Evolutionary conservation across 176 grass and related monocot species (phyloP).

Genomic region (Juncus inflexus): DNA sequence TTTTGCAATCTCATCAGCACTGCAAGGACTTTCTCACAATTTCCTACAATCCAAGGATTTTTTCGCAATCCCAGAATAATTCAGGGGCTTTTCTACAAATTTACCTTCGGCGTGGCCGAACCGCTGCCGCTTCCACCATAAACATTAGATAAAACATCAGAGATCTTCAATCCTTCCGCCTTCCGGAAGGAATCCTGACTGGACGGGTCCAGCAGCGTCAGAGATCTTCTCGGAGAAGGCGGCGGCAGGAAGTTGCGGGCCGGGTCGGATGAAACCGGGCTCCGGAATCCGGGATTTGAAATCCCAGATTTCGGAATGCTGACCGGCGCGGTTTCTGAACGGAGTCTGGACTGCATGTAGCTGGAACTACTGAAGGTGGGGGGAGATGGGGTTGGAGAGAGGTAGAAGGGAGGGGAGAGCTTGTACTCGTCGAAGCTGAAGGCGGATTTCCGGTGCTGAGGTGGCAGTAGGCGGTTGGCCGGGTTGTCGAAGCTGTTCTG

Average conservation of each 20-base stretch:
- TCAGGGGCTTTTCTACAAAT: not conserved
- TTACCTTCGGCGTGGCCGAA: constrained; percentile 48
- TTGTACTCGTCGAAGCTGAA: constrained; percentile 40
- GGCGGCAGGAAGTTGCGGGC: constrained; percentile 62
- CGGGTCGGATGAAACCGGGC: constrained; percentile 51
- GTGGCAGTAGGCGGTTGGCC: constrained; percentile 49
- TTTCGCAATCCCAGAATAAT: no score
- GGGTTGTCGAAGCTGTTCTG: constrained; percentile 45
- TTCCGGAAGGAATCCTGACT: constrained; percentile 54
- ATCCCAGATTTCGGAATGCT: constrained; percentile 43
- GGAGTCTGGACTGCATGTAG: constrained; percentile 45
- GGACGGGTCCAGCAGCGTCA: constrained; percentile 43
- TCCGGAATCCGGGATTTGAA: constrained; percentile 43
- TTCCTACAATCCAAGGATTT: not conserved
- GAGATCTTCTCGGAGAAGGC: constrained; percentile 46
- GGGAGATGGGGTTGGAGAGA: constrained; percentile 72
- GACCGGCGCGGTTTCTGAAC: constrained; percentile 45
- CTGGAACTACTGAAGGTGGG: constrained; percentile 42
- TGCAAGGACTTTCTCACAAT: no score
- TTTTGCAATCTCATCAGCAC: no score
- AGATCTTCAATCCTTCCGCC: constrained; percentile 33
- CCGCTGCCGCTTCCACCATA: constrained; percentile 4
- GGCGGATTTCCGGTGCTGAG: constrained; percentile 26
- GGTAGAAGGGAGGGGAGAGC: constrained; percentile 49
- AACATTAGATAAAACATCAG: constrained; percentile 46